These are phyloP conservation scores for Letharia lupina DNA, from an alignment of 495 filamentous ascomycete species.

Conservation along the genomic window DNA sequence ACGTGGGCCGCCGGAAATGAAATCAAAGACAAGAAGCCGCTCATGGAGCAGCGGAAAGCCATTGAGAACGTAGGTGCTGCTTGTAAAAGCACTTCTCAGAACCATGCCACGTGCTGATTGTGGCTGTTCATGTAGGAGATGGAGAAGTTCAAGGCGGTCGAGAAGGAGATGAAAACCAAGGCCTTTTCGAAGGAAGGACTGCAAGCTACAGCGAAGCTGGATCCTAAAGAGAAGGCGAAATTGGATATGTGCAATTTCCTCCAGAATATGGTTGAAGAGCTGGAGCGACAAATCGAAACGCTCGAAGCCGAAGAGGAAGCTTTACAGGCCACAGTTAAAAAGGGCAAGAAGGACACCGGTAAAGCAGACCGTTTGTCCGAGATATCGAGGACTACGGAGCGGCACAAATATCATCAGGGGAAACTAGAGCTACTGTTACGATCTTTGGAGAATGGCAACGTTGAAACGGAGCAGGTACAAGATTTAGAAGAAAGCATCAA, in stretches of 20 bases:
- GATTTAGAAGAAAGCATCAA: constrained; percentile 84
- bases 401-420: constrained; percentile 91
- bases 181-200: constrained; percentile 97
- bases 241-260: constrained; percentile 78
- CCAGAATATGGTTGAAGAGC: constrained; percentile 77
- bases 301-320: constrained; percentile 86
- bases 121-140: constrained; percentile 66
- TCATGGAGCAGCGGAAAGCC: constrained; percentile 84
- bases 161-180: constrained; percentile 99
- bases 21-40: constrained; percentile 95
- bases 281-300: constrained; percentile 84
- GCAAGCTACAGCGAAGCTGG: constrained; percentile 79
- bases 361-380: constrained; percentile 83
- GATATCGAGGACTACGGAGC: constrained; percentile 74
- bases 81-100: neutral
- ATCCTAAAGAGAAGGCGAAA: constrained; percentile 92
- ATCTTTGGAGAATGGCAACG: constrained; percentile 81
- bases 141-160: constrained; percentile 99
- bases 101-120: constrained; percentile 17
- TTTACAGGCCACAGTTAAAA: constrained; percentile 83
- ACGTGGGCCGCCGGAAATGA: constrained; percentile 95
- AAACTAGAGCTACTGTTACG: constrained; percentile 88
- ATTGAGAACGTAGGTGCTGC: constrained; percentile 75
- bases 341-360: constrained; percentile 73
- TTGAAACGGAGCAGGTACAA: constrained; percentile 76